These are phyloP conservation scores for Neopestalotiopsis sp. DNA, from an alignment of 2,329 filamentous ascomycete species.

Conservation along the genomic window DNA sequence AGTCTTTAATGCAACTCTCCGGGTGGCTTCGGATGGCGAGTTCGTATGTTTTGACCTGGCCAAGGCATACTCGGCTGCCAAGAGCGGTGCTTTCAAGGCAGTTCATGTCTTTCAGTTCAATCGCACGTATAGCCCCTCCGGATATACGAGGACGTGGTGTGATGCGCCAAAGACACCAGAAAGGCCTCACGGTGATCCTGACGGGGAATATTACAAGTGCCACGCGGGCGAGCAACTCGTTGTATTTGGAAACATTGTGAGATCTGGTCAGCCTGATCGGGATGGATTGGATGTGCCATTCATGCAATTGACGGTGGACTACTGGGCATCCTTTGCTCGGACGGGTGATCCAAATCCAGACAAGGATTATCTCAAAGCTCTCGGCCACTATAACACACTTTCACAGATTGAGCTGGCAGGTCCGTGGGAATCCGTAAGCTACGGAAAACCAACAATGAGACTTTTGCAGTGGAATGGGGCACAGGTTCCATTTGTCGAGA, in stretches of 20 bases:
- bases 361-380: neutral
- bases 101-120: slow-evolving; percentile 3
- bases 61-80: slow-evolving; percentile 3
- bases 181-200: neutral
- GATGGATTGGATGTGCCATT: neutral
- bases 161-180: neutral
- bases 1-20: neutral
- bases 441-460: neutral
- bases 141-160: neutral
- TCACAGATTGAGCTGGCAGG: neutral
- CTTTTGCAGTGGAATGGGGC: neutral
- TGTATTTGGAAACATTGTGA: neutral
- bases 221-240: slow-evolving; percentile 5
- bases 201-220: slow-evolving; percentile 3
- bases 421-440: neutral
- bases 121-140: neutral
- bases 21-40: neutral
- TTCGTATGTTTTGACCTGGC: slow-evolving; percentile 2
- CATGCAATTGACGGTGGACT: neutral
- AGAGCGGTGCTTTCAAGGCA: neutral
- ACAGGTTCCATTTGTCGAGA: neutral
- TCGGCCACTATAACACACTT: neutral
- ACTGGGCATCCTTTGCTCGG: neutral
- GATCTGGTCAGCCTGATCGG: neutral
- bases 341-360: neutral